phyloP scores from a whole-genome alignment of 306 rosid species.

The Sicyos edulis region DNA sequence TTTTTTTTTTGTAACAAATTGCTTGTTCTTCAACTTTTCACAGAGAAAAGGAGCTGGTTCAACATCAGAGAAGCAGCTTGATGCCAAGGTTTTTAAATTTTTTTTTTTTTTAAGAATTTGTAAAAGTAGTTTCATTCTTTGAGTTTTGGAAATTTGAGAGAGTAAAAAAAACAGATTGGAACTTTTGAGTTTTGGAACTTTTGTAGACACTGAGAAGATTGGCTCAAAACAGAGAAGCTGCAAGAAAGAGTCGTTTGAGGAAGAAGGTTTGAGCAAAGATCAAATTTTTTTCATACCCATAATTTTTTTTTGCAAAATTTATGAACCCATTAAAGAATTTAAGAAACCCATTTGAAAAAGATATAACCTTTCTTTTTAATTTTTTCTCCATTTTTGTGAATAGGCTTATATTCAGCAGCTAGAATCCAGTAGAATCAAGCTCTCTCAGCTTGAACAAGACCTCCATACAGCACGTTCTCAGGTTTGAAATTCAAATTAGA shows the following conservation, averaged over 20 bases:
- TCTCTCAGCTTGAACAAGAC: conserved; percentile 76
- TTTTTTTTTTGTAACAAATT: background rate
- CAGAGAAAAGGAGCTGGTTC: conserved; percentile 80
- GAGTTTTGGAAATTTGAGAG: background rate
- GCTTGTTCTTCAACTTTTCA: conserved; percentile 23
- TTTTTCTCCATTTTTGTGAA: background rate
- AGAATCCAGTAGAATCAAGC: conserved; percentile 78
- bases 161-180: conserved; percentile 20
- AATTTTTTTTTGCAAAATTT: background rate
- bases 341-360: background rate
- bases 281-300: background rate
- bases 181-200: too few species aligned
- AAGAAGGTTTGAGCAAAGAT: conserved; percentile 53
- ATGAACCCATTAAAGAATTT: background rate
- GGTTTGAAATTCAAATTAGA: conserved; percentile 33
- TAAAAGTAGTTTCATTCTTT: background rate
- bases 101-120: background rate
- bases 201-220: conserved; percentile 76
- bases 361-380: background rate
- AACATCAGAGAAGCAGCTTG: conserved; percentile 69
- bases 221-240: conserved; percentile 98
- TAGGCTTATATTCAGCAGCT: conserved; percentile 95
- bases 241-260: conserved; percentile 86
- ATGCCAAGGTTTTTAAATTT: conserved; percentile 60
- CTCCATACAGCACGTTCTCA: conserved; percentile 87